These are phyloP conservation scores for Globisporangium rhizosaccharum DNA, from an alignment of 352 stramenopile species.

Conservation along the genomic window DNA sequence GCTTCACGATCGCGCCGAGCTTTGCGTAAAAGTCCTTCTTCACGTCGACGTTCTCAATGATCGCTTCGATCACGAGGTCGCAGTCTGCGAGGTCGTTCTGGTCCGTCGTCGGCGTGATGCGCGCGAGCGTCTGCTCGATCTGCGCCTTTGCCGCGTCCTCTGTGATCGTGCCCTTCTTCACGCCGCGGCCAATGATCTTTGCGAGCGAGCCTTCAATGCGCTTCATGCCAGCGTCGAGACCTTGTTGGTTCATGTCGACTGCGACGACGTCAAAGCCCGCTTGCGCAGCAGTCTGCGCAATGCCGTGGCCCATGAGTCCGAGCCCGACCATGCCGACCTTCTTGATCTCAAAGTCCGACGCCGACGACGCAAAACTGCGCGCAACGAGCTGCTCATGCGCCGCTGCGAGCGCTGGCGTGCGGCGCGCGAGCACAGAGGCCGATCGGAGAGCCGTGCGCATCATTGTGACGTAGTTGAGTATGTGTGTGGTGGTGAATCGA, in stretches of 20 bases:
- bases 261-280: conserved; percentile 84
- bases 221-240: conserved; percentile 79
- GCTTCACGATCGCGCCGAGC: conserved; percentile 88
- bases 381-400: no score
- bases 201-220: conserved; percentile 90
- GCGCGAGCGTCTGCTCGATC: conserved; percentile 55
- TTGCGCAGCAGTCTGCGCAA: conserved; percentile 91
- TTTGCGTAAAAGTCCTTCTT: conserved; percentile 92
- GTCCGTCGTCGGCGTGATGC: conserved; percentile 89
- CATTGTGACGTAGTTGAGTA: no score
- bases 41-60: conserved; percentile 95
- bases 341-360: conserved; percentile 43
- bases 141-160: conserved; percentile 65
- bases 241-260: conserved; percentile 67
- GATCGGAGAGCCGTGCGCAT: no score
- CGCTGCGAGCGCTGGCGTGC: no score
- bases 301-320: conserved; percentile 97
- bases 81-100: conserved; percentile 83
- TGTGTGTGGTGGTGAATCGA: no score
- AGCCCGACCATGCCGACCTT: conserved; percentile 94
- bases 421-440: no score
- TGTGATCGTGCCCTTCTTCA: conserved; percentile 89
- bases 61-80: conserved; percentile 97
- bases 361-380: no score
- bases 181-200: conserved; percentile 79